A percentile compares a stretch with the other conserved stretches of the same genome.
These are phyloP conservation scores for Sugiyamaella novakii DNA, from an alignment of 1,139 yeast species.

Conservation along the genomic window DNA sequence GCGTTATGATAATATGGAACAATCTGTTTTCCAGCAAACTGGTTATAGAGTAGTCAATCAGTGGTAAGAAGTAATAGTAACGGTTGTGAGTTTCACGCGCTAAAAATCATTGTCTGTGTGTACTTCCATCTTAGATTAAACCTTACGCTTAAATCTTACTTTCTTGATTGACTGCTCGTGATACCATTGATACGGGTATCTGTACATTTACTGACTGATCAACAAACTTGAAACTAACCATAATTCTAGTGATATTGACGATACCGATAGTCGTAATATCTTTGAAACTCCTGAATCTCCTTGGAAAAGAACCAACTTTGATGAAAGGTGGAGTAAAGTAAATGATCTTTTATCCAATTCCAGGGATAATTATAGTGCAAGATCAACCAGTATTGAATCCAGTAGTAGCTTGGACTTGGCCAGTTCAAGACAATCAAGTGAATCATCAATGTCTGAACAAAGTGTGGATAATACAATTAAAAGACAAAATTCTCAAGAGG, in stretches of 20 bases:
- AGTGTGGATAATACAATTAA: not conserved
- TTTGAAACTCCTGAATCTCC: conserved; percentile 30
- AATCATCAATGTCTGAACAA: not conserved
- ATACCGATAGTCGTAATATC: conserved; percentile 21
- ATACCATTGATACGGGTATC: too few species aligned
- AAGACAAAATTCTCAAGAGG: conserved; percentile 1
- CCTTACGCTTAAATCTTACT: too few species aligned
- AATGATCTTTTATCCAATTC: conserved; percentile 3
- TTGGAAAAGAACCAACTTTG: conserved; percentile 27
- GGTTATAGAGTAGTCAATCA: too few species aligned
- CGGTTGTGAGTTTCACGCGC: too few species aligned
- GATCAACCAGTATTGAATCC: conserved; percentile 13
- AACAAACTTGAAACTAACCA: conserved; percentile 3
- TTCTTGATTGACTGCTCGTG: too few species aligned
- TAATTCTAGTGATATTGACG: conserved; percentile 23
- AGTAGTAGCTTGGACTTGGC: not conserved
- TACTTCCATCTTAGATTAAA: too few species aligned
- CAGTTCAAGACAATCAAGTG: conserved; percentile 2
- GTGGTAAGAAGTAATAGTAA: too few species aligned
- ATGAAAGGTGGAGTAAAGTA: conserved; percentile 26
- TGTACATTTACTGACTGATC: too few species aligned
- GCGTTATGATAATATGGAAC: not conserved
- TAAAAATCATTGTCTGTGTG: too few species aligned
- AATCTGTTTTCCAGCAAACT: not conserved
- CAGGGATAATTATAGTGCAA: conserved; percentile 4